These are phyloP conservation scores for Sporobolomyces pararoseus DNA, from an alignment of 768 basidiomycete species.

Conservation along the genomic window DNA sequence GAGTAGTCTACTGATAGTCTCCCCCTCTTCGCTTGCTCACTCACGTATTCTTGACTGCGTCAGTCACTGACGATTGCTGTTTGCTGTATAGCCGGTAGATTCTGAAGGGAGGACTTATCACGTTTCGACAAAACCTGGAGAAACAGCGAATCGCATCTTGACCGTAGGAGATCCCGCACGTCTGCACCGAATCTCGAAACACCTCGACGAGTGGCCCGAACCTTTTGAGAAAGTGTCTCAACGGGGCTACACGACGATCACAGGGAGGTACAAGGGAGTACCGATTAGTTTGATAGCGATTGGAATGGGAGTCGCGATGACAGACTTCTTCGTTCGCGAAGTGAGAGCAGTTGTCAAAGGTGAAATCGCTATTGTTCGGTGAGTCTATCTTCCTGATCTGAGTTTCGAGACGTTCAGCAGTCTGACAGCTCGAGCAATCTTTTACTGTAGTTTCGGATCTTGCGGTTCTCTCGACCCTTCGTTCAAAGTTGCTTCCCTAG, in stretches of 20 bases:
- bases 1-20: no score
- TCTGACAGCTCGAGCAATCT: not conserved
- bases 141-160: constrained; percentile 70
- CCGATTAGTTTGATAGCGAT: constrained; percentile 73
- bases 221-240: constrained; percentile 64
- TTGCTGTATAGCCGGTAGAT: constrained; percentile 7
- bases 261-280: constrained; percentile 61
- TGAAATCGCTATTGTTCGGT: constrained; percentile 59
- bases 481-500: constrained; percentile 69
- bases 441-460: constrained; percentile 63
- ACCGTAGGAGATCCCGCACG: constrained; percentile 72
- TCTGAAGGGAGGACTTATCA: constrained; percentile 33
- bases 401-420: no score
- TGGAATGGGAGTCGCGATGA: constrained; percentile 72
- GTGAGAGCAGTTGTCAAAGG: constrained; percentile 68
- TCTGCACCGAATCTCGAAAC: constrained; percentile 59
- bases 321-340: constrained; percentile 81
- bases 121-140: not conserved
- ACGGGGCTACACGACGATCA: constrained; percentile 70
- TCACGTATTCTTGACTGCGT: not conserved
- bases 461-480: constrained; percentile 65
- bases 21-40: not conserved
- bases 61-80: not conserved
- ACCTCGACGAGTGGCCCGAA: constrained; percentile 56
- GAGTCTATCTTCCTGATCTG: not conserved